phyloP scores from a whole-genome alignment of 2,329 filamentous ascomycete species.

The Ophiocordyceps unilateralis region DNA sequence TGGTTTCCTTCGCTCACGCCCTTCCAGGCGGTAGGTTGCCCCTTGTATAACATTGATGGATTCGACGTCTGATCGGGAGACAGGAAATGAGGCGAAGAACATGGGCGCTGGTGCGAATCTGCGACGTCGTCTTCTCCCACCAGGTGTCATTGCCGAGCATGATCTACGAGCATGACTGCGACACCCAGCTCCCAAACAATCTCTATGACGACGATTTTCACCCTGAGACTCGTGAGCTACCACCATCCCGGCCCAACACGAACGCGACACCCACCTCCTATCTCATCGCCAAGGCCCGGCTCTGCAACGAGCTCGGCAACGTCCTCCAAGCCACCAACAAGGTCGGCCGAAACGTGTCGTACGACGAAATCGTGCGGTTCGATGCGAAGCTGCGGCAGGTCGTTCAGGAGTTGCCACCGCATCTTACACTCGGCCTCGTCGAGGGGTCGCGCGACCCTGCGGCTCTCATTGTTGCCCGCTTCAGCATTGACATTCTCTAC shows the following conservation, averaged over 20 bases:
- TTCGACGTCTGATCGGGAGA: constrained; percentile 2
- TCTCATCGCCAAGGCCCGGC: constrained; percentile 55
- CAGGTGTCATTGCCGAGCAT: constrained; percentile 51
- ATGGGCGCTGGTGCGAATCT: constrained; percentile 56
- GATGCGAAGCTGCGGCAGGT: constrained; percentile 44
- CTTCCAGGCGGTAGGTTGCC: constrained; percentile 44
- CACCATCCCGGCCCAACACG: constrained; percentile 45
- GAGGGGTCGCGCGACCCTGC: constrained; percentile 67
- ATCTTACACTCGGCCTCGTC: constrained; percentile 58
- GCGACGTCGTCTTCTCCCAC: constrained; percentile 63
- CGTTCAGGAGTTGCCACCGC: constrained; percentile 55
- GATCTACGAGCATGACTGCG: constrained; percentile 57
- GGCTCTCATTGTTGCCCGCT: constrained; percentile 70
- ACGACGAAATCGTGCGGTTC: constrained; percentile 47
- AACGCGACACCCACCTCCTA: constrained; percentile 65
- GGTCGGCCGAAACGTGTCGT: constrained; percentile 36
- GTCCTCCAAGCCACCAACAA: constrained; percentile 50
- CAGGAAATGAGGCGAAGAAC: constrained; percentile 54
- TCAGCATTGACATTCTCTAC: constrained; percentile 69
- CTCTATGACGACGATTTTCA: constrained; percentile 69
- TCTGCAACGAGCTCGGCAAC: constrained; percentile 51
- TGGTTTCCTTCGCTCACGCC: constrained; percentile 56
- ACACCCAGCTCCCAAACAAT: constrained; percentile 59
- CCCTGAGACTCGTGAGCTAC: constrained; percentile 48
- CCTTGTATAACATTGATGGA: background rate